Evolutionary conservation across 2,329 filamentous ascomycete genomes (phyloP).

Genomic region (Verticillium klebahnii): DNA sequence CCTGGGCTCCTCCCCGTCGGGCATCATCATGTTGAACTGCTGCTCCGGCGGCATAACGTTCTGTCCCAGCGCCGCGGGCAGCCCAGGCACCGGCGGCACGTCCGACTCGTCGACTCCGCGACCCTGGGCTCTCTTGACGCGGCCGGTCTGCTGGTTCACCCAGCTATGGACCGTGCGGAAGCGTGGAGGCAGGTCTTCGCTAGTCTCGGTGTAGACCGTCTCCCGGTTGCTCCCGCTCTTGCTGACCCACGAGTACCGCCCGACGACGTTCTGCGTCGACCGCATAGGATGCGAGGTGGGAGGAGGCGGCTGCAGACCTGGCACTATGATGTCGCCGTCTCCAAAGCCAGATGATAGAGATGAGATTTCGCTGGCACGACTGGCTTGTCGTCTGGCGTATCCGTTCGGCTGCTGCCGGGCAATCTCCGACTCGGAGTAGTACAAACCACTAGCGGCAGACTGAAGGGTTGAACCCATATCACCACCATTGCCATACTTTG

Average conservation of each 20-base stretch:
- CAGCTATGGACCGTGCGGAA: conserved; percentile 58
- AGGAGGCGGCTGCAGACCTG: conserved; percentile 15
- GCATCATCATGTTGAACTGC: conserved; percentile 46
- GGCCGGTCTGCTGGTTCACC: conserved; percentile 59
- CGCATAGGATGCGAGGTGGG: conserved; percentile 7
- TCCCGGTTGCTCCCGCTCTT: conserved; percentile 32
- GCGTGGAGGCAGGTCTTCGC: conserved; percentile 48
- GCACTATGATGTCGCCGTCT: conserved; percentile 53
- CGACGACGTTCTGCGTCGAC: conserved; percentile 11
- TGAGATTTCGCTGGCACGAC: conserved; percentile 47
- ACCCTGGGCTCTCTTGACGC: conserved; percentile 43
- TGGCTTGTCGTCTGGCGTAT: conserved; percentile 20
- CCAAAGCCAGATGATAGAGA: conserved; percentile 62
- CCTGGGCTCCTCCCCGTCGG: conserved; percentile 42
- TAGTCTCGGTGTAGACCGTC: conserved; percentile 47
- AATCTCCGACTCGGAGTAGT: conserved; percentile 33
- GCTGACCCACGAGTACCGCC: conserved; percentile 32
- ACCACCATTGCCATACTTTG: conserved; percentile 6
- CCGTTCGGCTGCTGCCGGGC: conserved; percentile 29
- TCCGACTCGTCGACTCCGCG: conserved; percentile 24
- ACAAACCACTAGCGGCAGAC: conserved; percentile 29
- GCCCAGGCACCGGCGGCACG: conserved; percentile 34
- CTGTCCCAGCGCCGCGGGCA: conserved; percentile 24
- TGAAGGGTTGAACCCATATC: conserved; percentile 23
- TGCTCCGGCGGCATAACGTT: conserved; percentile 38